These are phyloP conservation scores for Dipodascopsis uninucleata DNA, from an alignment of 805 yeast genomes.

Conservation along the genomic window DNA sequence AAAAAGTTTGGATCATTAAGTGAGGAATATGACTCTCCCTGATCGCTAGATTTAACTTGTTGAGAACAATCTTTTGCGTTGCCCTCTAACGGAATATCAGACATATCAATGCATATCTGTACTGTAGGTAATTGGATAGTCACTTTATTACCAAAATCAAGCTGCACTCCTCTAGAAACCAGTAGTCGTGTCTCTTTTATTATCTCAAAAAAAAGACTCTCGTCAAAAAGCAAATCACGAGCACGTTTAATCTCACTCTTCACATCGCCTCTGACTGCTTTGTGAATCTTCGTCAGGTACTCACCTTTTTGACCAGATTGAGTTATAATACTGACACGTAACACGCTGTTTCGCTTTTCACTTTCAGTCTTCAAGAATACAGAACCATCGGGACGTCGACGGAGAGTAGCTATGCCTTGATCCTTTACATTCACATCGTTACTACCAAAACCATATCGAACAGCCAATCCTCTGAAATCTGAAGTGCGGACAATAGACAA, in stretches of 20 bases:
- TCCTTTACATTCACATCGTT: slow-evolving; percentile 77
- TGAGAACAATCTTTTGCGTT: too few relatives aligned
- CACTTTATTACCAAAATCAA: slow-evolving; percentile 56
- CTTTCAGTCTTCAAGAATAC: slow-evolving; percentile 41
- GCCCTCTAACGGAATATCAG: too few relatives aligned
- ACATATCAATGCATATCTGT: slow-evolving; percentile 67
- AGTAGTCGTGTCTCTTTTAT: slow-evolving; percentile 70
- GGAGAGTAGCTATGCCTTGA: slow-evolving; percentile 70
- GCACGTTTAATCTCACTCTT: slow-evolving; percentile 62
- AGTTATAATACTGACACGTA: slow-evolving; percentile 58
- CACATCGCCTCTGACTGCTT: slow-evolving; percentile 22
- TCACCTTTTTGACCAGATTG: slow-evolving; percentile 29
- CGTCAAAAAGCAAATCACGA: slow-evolving; percentile 76
- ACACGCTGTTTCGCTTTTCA: slow-evolving; percentile 44
- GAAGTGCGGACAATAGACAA: slow-evolving; percentile 64
- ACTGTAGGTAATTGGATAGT: slow-evolving; percentile 63
- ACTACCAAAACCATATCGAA: slow-evolving; percentile 88
- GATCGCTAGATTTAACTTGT: too few relatives aligned
- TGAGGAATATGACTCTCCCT: too few relatives aligned
- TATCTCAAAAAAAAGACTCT: slow-evolving; percentile 76
- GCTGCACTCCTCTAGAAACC: slow-evolving; percentile 65
- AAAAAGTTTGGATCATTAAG: too few relatives aligned
- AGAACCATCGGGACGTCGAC: slow-evolving; percentile 49
- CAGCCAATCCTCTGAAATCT: slow-evolving; percentile 58
- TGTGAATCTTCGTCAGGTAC: slow-evolving; percentile 1